Evolutionary conservation across 371 early-diverging fungal genomes (phyloP).

Genomic region (Circinella minor): DNA sequence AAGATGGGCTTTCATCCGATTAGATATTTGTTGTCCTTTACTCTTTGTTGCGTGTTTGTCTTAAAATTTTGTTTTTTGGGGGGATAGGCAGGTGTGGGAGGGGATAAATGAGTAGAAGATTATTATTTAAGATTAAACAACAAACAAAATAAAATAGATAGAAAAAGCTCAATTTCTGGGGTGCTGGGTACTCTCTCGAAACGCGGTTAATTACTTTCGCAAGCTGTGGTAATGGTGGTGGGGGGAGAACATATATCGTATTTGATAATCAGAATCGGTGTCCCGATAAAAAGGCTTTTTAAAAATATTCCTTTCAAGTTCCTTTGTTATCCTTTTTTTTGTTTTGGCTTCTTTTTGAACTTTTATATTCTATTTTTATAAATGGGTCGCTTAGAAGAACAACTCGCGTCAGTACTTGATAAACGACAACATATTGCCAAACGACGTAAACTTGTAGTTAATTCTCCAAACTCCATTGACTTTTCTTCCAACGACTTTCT

Average conservation of each 20-base stretch:
- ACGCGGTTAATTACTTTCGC: background rate
- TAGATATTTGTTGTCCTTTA: too few species aligned
- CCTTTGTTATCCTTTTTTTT: background rate
- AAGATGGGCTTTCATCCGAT: too few species aligned
- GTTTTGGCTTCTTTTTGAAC: background rate
- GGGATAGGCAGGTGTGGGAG: too few species aligned
- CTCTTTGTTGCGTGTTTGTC: too few species aligned
- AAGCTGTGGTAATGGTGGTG: background rate
- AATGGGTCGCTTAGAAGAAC: constrained; percentile 30
- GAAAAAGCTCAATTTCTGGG: background rate
- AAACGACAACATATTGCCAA: constrained; percentile 48
- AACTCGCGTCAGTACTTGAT: constrained; percentile 25
- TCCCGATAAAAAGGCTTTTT: background rate
- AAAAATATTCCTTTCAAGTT: background rate
- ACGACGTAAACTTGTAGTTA: constrained; percentile 47
- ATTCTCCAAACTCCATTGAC: constrained; percentile 52
- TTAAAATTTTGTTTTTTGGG: too few species aligned
- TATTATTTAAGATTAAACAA: too few species aligned
- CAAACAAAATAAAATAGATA: too few species aligned
- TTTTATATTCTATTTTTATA: background rate
- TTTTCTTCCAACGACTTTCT: constrained; percentile 88
- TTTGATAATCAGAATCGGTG: background rate
- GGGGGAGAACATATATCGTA: background rate
- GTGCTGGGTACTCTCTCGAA: background rate
- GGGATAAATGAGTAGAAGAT: too few species aligned